Evolutionary conservation across 768 basidiomycete species (phyloP), one percentile per base, ranked within the genome.

Genomic region (Arthromyces matolae): DNA sequence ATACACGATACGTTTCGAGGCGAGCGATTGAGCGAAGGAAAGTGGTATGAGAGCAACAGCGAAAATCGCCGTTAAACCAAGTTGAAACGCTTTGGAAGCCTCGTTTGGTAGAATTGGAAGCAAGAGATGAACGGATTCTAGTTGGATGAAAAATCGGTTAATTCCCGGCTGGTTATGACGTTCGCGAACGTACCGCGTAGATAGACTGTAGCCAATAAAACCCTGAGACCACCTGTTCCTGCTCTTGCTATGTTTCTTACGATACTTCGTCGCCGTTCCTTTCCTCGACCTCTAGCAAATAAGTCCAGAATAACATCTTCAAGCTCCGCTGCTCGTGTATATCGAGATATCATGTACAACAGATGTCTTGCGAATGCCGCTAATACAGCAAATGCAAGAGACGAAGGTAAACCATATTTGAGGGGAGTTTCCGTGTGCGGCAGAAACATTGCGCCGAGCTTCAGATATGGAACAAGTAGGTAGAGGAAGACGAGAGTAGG

Each of bases 341-440:
- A 86, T 25, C 83, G 75, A 36, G 82, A 79, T n/a, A 89, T 76
- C 72, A 88, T 77, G 66, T 86, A 88, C 81, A 83, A 86, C 40
- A 89, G 66, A 54, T 86, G 84, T 42, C 84, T 70, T 31, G 80
- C 72, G 52, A 85, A 78, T 25, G 75, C 75, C 6, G 86, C 75
- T 12, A 84, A 64, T 28, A 73, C 54, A n/a, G 81, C 81, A 48
- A 81, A 81, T 23, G 73, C 55, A 25, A 81, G 37, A 2, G 87
- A 62, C 1, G 70, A 64, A 23, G 78, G 66, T 23, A 87, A 65
- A 3, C 74, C 71, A 23, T 73, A 68, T 56, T 74, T 71, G 32
- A 84, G 65, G 3, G 81, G 71, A 38, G 73, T 58, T 29, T 64
- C 64, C 5, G 71, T 67, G 51, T 76, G 72, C n/a, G 79, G 71